A percentile compares a stretch with the other conserved stretches of the same genome.
Evolutionary conservation across 2,329 filamentous ascomycete genomes (phyloP).

Genomic region (Paradendryphiella salina): DNA sequence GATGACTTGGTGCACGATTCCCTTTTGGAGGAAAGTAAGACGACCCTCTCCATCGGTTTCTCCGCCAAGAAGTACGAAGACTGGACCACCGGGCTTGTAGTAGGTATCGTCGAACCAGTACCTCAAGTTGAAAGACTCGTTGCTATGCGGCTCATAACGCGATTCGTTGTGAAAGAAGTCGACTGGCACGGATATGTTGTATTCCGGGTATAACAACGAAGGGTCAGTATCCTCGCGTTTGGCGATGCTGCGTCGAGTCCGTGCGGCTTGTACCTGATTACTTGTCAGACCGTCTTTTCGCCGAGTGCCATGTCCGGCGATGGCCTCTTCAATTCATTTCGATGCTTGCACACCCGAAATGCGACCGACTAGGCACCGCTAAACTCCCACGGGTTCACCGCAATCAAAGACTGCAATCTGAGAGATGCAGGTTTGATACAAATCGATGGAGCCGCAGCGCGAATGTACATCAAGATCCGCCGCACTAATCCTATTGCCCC

Average conservation of each 20-base stretch:
- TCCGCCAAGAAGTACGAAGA: constrained; percentile 75
- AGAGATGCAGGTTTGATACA: no score
- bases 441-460: no score
- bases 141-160: constrained; percentile 74
- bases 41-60: constrained; percentile 68
- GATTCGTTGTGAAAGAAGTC: constrained; percentile 85
- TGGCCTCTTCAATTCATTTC: not conserved
- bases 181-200: constrained; percentile 62
- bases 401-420: not conserved
- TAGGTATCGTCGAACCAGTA: constrained; percentile 83
- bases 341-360: not conserved
- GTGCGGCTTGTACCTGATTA: constrained; percentile 21
- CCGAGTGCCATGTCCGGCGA: not conserved
- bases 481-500: no score
- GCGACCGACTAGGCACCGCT: not conserved
- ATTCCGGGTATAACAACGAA: constrained; percentile 50
- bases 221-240: constrained; percentile 44
- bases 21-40: constrained; percentile 74
- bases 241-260: constrained; percentile 22
- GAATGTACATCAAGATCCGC: not conserved
- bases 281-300: constrained; percentile 1
- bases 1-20: constrained; percentile 71
- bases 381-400: not conserved
- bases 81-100: constrained; percentile 76
- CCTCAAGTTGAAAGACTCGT: constrained; percentile 68